A percentile compares a stretch with the other conserved stretches of the same genome.
phyloP scores from a whole-genome alignment of 257 asterid species.

The Solanum okadae region DNA sequence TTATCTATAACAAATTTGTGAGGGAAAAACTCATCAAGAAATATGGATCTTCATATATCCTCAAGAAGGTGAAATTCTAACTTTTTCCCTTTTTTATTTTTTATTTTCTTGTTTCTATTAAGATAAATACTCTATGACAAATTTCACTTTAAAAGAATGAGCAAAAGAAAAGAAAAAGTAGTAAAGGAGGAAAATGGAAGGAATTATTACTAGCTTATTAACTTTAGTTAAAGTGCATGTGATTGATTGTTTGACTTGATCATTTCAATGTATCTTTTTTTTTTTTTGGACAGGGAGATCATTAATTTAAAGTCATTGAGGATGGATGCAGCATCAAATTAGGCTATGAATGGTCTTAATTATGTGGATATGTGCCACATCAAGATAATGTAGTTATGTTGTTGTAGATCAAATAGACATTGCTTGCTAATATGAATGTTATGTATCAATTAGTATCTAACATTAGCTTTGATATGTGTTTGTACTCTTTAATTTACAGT shows the following conservation, averaged over 20 bases:
- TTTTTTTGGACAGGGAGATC: conserved; percentile 28
- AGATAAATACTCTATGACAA: background rate
- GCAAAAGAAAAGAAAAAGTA: background rate
- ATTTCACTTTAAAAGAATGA: background rate
- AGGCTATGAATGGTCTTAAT: background rate
- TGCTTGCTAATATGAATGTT: background rate
- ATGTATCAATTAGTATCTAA: background rate
- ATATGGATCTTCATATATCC: conserved; percentile 24
- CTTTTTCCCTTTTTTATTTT: background rate
- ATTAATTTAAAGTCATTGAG: conserved; percentile 29
- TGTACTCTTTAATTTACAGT: background rate
- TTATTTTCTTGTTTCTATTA: background rate
- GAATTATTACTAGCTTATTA: background rate
- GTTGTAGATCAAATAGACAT: background rate
- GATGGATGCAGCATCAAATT: background rate
- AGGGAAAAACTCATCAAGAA: conserved; percentile 49
- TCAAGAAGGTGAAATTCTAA: conserved; percentile 30
- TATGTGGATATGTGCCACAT: background rate
- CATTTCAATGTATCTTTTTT: background rate
- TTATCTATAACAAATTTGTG: conserved; percentile 54
- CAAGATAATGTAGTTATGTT: background rate
- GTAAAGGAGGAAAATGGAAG: background rate
- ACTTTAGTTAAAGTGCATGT: background rate
- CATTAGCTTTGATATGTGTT: background rate
- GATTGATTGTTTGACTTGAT: too few relatives aligned